Evolutionary conservation across 768 basidiomycete species (phyloP).

Genomic region (Auricularia cornea): DNA sequence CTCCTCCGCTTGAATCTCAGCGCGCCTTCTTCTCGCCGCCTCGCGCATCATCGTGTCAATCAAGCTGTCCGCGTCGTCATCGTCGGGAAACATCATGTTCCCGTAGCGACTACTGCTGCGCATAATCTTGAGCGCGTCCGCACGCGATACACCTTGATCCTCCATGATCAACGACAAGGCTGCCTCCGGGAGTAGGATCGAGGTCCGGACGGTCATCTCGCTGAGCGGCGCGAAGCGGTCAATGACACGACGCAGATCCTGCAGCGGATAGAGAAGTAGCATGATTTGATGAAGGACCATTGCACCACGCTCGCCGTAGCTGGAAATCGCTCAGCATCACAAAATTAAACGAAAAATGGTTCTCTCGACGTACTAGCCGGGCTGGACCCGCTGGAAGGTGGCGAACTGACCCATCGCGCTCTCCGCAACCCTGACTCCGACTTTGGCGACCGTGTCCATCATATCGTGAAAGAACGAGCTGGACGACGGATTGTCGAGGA

Average conservation of each 20-base stretch:
- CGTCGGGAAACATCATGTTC: constrained; percentile 74
- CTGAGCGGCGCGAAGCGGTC: constrained; percentile 53
- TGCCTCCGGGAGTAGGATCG: constrained; percentile 85
- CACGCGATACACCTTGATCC: constrained; percentile 43
- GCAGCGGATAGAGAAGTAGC: constrained; percentile 63
- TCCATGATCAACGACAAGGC: constrained; percentile 74
- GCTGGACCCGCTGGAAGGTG: constrained; percentile 73
- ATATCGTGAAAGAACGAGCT: constrained; percentile 65
- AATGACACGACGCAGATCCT: constrained; percentile 33
- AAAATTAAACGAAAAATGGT: background rate
- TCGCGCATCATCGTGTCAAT: constrained; percentile 14
- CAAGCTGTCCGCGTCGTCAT: constrained; percentile 29
- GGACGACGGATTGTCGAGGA: constrained; percentile 12
- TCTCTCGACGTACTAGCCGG: constrained; percentile 68
- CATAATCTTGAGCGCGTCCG: constrained; percentile 49
- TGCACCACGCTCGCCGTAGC: constrained; percentile 81
- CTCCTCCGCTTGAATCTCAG: constrained; percentile 38
- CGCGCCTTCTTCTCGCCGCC: constrained; percentile 21
- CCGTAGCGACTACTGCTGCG: constrained; percentile 77
- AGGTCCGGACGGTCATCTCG: constrained; percentile 67
- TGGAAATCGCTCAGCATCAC: constrained; percentile 21
- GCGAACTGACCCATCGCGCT: constrained; percentile 69
- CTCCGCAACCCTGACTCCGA: constrained; percentile 58
- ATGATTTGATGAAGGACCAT: constrained; percentile 73
- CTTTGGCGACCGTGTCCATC: constrained; percentile 50